Conservation (phyloP, 2,329 filamentous ascomycete genomes). For the Dactylellina drechsleri region DNA sequence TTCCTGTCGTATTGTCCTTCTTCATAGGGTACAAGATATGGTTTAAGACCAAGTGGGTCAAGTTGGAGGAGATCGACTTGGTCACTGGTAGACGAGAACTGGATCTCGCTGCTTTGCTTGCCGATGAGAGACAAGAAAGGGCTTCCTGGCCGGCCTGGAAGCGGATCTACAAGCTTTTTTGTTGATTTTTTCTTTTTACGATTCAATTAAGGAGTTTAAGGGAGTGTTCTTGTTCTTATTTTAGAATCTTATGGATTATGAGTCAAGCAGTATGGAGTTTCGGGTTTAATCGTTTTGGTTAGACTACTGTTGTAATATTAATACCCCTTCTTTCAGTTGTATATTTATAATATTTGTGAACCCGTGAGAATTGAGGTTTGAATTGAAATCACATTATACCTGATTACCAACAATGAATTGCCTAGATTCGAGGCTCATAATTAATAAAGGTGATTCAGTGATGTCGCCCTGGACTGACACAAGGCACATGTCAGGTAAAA, state of each 20-base stretch:
- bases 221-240: constrained; percentile 1
- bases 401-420: too few relatives aligned
- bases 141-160: constrained; percentile 80
- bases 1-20: constrained; percentile 74
- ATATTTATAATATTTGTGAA: background rate
- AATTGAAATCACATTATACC: too few relatives aligned
- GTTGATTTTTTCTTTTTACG: constrained; percentile 63
- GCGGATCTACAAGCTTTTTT: constrained; percentile 77
- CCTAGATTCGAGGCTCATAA: too few relatives aligned
- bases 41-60: constrained; percentile 75
- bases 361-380: background rate
- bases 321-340: constrained; percentile 21
- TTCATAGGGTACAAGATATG: constrained; percentile 81
- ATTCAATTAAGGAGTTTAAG: constrained; percentile 10
- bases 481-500: too few relatives aligned
- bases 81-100: constrained; percentile 85
- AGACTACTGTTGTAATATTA: constrained; percentile 23
- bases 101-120: constrained; percentile 79
- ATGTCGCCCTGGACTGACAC: too few relatives aligned
- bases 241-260: constrained; percentile 17
- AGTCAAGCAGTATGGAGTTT: constrained; percentile 13
- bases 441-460: too few relatives aligned
- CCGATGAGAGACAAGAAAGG: constrained; percentile 80
- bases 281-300: constrained; percentile 5
- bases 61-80: constrained; percentile 81